A percentile compares a stretch with the other conserved stretches of the same genome.
Conservation (phyloP, 768 basidiomycete species). For the Chalciporus piperatus region DNA sequence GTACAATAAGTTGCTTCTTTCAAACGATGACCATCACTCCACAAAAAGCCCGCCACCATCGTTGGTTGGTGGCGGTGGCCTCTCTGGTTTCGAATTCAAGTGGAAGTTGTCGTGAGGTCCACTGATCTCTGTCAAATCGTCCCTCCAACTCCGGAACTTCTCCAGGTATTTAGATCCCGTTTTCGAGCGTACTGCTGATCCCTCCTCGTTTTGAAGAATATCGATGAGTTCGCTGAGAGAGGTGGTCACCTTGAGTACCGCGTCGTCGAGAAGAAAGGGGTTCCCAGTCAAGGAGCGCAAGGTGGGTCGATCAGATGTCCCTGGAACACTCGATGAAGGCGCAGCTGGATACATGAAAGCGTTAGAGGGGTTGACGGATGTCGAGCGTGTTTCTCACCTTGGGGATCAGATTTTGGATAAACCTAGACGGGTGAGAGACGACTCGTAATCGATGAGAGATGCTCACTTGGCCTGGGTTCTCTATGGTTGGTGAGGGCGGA, state of each 20-base stretch:
- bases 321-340: constrained; percentile 18
- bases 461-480: constrained; percentile 47
- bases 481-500: constrained; percentile 43
- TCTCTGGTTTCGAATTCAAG: background rate
- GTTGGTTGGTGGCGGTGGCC: background rate
- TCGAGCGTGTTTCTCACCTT: constrained; percentile 25
- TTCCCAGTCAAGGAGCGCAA: constrained; percentile 40
- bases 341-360: constrained; percentile 18
- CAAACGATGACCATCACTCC: constrained; percentile 11
- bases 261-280: constrained; percentile 43
- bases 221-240: constrained; percentile 42
- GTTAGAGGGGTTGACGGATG: background rate
- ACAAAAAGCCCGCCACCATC: constrained; percentile 26
- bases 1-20: background rate
- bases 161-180: constrained; percentile 34
- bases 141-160: constrained; percentile 43
- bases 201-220: constrained; percentile 44
- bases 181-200: constrained; percentile 32
- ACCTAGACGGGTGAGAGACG: constrained; percentile 32
- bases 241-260: constrained; percentile 43
- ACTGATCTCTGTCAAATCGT: constrained; percentile 38
- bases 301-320: constrained; percentile 18
- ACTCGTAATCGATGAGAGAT: background rate
- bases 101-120: constrained; percentile 7
- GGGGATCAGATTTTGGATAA: constrained; percentile 45